Conservation (phyloP, 768 basidiomycete genomes). For the Termitomyces sp. region DNA sequence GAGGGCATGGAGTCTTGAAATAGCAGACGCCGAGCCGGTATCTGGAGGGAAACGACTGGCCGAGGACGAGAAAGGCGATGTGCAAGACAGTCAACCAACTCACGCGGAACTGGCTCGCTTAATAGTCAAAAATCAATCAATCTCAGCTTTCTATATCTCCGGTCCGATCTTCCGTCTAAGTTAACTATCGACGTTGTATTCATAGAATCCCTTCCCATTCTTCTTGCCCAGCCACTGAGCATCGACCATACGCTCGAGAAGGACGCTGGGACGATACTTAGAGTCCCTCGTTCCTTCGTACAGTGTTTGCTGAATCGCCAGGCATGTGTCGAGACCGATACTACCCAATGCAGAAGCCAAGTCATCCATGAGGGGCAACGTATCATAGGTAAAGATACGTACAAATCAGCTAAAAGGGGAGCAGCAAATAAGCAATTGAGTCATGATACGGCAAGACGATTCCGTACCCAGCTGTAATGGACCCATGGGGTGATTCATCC, state of each 20-base stretch:
- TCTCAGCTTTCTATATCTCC: background rate
- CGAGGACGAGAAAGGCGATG: background rate
- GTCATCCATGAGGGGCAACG: background rate
- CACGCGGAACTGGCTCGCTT: background rate
- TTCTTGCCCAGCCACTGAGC: conserved; percentile 93
- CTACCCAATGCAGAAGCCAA: conserved; percentile 30
- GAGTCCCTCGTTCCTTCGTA: conserved; percentile 88
- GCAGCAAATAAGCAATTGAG: background rate
- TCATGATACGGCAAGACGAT: background rate
- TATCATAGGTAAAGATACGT: conserved; percentile 16
- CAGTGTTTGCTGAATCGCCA: conserved; percentile 87
- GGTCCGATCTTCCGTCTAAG: background rate
- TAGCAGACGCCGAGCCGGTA: background rate
- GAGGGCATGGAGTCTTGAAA: background rate
- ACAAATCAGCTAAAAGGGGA: conserved; percentile 46
- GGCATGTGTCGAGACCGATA: conserved; percentile 96
- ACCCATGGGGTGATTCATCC: conserved; percentile 95
- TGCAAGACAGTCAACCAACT: background rate
- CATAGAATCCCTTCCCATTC: conserved; percentile 93
- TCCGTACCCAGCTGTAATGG: conserved; percentile 77
- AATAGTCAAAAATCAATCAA: background rate
- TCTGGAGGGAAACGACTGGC: background rate
- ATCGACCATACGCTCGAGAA: conserved; percentile 94
- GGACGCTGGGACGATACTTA: conserved; percentile 88
- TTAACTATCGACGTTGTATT: conserved; percentile 42